Evolutionary conservation across 441 rosid genomes (phyloP), one percentile per base, ranked within the genome.

Genomic region (Breynia disticha): DNA sequence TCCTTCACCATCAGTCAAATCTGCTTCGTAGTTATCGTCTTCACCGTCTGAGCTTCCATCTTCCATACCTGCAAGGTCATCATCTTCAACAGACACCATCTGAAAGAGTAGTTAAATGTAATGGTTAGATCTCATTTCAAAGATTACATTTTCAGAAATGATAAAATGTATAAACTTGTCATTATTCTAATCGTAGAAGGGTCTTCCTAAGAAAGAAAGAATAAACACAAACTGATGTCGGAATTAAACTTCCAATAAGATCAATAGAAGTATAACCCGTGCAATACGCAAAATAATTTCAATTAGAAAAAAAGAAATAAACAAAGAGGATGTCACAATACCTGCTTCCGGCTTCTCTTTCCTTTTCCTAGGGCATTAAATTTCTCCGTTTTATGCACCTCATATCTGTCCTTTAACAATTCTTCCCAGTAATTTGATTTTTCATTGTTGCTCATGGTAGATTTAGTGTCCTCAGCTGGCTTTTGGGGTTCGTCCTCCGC

Each of bases 61-160:
- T 82, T 94, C 94, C 71, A 90, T 57, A 67, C 99, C 99, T 64
- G 99, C 99, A 66, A 94, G 95, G 70, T 94, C 97, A 71, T 94
- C 99, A 9, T 94, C 99, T 69, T 94, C 97, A 58, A 90, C 85
- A 63, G 99, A 94, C 45, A 83, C 90, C 95, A 94, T 80, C 99
- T 94, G 74, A 54, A 72, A n/a, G 48, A 63, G 19, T 55, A 53
- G 59, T 52, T 24, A 24, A 70, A 60, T 22, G 22, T 17, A 48
- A 50, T 42, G 43, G 53, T 42, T 51, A 60, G 70, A 51, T 45
- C 45, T 4, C n/a, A 46, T 42, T 37, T 46, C 50, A 17, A 42
- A 16, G 39, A 19, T 19, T 19, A 18, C 3, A 16, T n/a, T 2
- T 11, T 11, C 24, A 38, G 35, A 52, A 56, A 63, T 13, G n/a